phyloP scores from a whole-genome alignment of 495 filamentous ascomycete species.

The Hypoxylon fuscum region DNA sequence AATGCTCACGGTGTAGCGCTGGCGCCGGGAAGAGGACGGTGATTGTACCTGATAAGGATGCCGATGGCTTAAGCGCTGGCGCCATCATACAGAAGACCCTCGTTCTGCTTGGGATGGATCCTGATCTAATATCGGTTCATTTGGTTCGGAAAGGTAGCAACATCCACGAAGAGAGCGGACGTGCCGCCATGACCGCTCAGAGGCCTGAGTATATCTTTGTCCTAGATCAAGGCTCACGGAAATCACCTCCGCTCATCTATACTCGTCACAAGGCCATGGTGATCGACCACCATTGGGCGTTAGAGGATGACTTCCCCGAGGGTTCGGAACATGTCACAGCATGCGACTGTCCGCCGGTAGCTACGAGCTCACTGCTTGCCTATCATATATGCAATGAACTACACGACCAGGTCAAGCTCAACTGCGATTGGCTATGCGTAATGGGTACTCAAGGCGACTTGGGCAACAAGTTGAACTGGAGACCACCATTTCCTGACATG shows the following conservation, averaged over 20 bases:
- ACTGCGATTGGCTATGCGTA: conserved; percentile 62
- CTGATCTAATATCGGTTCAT: conserved; percentile 58
- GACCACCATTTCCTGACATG: conserved; percentile 67
- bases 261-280: conserved; percentile 53
- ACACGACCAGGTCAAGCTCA: conserved; percentile 51
- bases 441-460: conserved; percentile 70
- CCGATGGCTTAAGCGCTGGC: conserved; percentile 67
- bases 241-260: conserved; percentile 57
- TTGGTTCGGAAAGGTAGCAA: conserved; percentile 61
- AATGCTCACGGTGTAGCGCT: conserved; percentile 21
- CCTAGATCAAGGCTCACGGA: conserved; percentile 66
- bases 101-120: conserved; percentile 56
- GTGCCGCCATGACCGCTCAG: conserved; percentile 53
- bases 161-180: conserved; percentile 58
- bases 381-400: conserved; percentile 64
- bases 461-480: conserved; percentile 65
- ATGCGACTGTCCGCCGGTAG: conserved; percentile 64
- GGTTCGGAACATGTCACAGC: conserved; percentile 59
- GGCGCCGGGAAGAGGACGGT: conserved; percentile 47
- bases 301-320: conserved; percentile 62
- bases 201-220: conserved; percentile 64
- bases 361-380: conserved; percentile 64
- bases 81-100: conserved; percentile 66
- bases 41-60: conserved; percentile 69
- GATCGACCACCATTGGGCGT: conserved; percentile 66